Evolutionary conservation across 2,329 filamentous ascomycete genomes (phyloP).

Genomic region (Fusarium mangiferae): DNA sequence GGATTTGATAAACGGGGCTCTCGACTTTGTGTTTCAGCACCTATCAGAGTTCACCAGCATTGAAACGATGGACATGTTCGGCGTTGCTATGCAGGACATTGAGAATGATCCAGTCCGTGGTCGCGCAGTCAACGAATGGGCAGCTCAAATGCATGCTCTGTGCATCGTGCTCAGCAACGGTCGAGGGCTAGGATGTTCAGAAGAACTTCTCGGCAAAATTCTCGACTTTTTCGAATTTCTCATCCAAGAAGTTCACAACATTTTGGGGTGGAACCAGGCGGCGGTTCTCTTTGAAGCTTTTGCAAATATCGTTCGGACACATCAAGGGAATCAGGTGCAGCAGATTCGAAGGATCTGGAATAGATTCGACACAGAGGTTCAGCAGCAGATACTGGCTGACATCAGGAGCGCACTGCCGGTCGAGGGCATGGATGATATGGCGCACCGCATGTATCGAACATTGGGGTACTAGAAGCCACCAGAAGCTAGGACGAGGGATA

Average conservation of each 20-base stretch:
- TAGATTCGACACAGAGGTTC: conserved; percentile 31
- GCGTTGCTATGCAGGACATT: conserved; percentile 18
- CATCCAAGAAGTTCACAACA: conserved; percentile 32
- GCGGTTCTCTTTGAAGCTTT: conserved; percentile 39
- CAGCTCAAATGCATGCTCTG: conserved; percentile 31
- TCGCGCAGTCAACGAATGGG: conserved; percentile 23
- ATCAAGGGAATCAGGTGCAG: conserved; percentile 1
- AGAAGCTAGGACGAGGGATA: not conserved
- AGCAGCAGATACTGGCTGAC: conserved; percentile 29
- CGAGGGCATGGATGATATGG: conserved; percentile 20
- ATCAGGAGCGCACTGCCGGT: conserved; percentile 25
- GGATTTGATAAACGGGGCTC: conserved; percentile 16
- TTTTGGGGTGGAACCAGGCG: conserved; percentile 18
- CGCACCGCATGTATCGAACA: conserved; percentile 38
- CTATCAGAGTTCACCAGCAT: conserved; percentile 21
- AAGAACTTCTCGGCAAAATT: conserved; percentile 37
- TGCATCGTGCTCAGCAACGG: conserved; percentile 45
- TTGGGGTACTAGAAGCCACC: conserved; percentile 16
- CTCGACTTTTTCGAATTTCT: conserved; percentile 40
- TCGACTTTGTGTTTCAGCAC: conserved; percentile 33
- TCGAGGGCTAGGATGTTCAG: conserved; percentile 43
- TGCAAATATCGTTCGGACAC: conserved; percentile 35
- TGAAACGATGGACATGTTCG: conserved; percentile 33
- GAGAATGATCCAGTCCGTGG: not conserved
- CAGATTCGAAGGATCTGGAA: conserved; percentile 38